Evolutionary conservation across 345 rosid genomes (phyloP).

Genomic region (Heritiera littoralis): DNA sequence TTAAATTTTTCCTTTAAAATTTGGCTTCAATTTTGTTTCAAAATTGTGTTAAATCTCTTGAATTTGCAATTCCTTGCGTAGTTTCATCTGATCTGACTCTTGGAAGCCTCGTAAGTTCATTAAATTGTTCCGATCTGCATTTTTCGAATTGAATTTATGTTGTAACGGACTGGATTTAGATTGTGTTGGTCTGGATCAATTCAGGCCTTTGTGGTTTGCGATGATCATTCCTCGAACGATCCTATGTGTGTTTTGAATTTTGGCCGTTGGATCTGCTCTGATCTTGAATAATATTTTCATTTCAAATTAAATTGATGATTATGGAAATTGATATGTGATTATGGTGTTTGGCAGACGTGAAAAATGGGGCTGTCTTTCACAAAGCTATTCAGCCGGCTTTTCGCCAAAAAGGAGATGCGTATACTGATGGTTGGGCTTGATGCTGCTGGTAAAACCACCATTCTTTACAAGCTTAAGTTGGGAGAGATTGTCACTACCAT

Average conservation of each 20-base stretch:
- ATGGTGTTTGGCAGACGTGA: conserved; percentile 25
- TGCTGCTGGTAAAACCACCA: conserved; percentile 85
- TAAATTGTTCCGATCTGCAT: background rate
- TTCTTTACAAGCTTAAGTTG: conserved; percentile 72
- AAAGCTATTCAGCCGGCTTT: conserved; percentile 69
- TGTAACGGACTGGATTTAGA: background rate
- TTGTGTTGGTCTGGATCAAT: background rate
- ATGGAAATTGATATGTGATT: background rate
- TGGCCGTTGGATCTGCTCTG: background rate
- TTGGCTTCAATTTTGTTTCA: background rate
- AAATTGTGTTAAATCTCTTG: background rate
- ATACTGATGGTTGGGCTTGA: conserved; percentile 84
- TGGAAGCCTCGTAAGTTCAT: conserved; percentile 7
- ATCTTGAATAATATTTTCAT: background rate
- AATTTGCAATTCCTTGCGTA: background rate
- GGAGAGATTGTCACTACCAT: conserved; percentile 83
- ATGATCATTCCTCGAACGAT: conserved; percentile 5
- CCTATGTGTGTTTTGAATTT: background rate
- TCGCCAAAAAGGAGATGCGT: conserved; percentile 79
- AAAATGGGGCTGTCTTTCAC: conserved; percentile 68
- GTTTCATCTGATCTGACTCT: conserved; percentile 16
- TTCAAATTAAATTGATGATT: conserved; percentile 4
- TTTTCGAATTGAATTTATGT: background rate
- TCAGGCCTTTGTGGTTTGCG: background rate
- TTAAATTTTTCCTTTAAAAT: background rate